Evolutionary conservation across 2,329 filamentous ascomycete genomes (phyloP).

Genomic region (Talaromyces sp.): DNA sequence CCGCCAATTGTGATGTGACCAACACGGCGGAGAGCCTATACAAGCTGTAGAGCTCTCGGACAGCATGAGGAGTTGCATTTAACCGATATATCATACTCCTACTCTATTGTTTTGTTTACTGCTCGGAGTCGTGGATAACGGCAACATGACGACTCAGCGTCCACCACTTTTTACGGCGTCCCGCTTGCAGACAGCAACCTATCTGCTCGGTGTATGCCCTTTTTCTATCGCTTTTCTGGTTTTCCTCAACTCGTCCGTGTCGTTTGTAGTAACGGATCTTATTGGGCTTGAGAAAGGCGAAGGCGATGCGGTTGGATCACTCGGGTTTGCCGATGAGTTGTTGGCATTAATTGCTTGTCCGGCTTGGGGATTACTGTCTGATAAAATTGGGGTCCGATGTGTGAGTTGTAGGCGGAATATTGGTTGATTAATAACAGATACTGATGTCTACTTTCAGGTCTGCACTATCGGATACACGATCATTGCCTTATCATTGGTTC

Average conservation of each 20-base stretch:
- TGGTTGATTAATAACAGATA: not conserved
- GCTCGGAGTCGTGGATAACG: not conserved
- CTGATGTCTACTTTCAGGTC: conserved; percentile 34
- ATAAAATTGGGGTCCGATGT: conserved; percentile 49
- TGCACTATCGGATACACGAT: conserved; percentile 75
- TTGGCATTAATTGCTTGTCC: conserved; percentile 51
- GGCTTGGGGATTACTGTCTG: conserved; percentile 51
- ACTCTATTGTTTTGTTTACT: conserved; percentile 1
- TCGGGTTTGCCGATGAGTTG: conserved; percentile 52
- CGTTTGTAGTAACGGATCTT: conserved; percentile 64
- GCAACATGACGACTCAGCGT: conserved; percentile 31
- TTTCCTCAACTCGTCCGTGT: conserved; percentile 64
- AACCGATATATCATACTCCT: not conserved
- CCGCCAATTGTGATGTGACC: not conserved
- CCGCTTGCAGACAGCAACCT: conserved; percentile 57
- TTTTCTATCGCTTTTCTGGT: conserved; percentile 67
- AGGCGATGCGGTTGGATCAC: conserved; percentile 59
- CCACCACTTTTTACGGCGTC: conserved; percentile 56
- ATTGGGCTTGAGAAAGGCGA: conserved; percentile 57
- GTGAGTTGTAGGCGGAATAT: conserved; percentile 32
- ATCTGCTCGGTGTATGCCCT: conserved; percentile 61
- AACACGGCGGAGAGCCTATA: not conserved
- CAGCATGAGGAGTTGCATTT: conserved; percentile 3
- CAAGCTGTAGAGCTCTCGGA: not conserved
- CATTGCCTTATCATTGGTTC: conserved; percentile 71